Conservation (phyloP, 2,329 filamentous ascomycete genomes). For the Talaromyces sp. region DNA sequence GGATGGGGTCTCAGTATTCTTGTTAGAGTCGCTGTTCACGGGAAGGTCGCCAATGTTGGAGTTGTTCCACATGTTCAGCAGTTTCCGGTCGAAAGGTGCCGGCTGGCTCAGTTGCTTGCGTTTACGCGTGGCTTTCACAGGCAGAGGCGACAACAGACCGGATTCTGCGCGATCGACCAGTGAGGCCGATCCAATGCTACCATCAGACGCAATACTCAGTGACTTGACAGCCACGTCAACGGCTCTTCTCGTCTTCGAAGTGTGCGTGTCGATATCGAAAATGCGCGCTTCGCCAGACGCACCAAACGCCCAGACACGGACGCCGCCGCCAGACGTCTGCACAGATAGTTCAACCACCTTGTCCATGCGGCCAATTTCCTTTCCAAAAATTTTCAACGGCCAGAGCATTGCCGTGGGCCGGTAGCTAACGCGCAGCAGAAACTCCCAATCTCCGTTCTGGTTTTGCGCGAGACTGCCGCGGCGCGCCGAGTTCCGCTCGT, state of each 20-base stretch:
- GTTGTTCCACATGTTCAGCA: conserved; percentile 5
- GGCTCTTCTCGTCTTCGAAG: conserved; percentile 10
- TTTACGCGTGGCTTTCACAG: conserved; percentile 18
- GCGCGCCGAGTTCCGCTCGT: conserved; percentile 20
- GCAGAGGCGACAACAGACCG: conserved; percentile 5
- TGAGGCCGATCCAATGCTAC: conserved; percentile 18
- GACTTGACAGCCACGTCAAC: conserved; percentile 19
- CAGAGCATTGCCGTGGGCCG: conserved; percentile 36
- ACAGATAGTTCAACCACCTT: conserved; percentile 49
- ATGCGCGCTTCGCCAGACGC: conserved; percentile 39
- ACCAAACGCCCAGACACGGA: conserved; percentile 51
- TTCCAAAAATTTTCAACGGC: conserved; percentile 48
- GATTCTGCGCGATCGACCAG: conserved; percentile 14
- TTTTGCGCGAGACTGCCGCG: conserved; percentile 27
- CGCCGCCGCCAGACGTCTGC: conserved; percentile 34
- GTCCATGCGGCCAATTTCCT: conserved; percentile 42
- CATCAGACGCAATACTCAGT: conserved; percentile 21
- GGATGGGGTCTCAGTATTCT: neutral
- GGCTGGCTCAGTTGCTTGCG: conserved; percentile 19
- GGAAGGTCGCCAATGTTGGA: neutral
- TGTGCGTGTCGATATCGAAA: conserved; percentile 41
- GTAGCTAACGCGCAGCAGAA: conserved; percentile 30
- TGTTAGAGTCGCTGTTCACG: neutral
- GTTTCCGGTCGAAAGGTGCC: conserved; percentile 17
- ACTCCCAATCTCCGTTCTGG: conserved; percentile 37